These are phyloP conservation scores for Linum tenue DNA, from an alignment of 345 rosid genomes.

Conservation along the genomic window DNA sequence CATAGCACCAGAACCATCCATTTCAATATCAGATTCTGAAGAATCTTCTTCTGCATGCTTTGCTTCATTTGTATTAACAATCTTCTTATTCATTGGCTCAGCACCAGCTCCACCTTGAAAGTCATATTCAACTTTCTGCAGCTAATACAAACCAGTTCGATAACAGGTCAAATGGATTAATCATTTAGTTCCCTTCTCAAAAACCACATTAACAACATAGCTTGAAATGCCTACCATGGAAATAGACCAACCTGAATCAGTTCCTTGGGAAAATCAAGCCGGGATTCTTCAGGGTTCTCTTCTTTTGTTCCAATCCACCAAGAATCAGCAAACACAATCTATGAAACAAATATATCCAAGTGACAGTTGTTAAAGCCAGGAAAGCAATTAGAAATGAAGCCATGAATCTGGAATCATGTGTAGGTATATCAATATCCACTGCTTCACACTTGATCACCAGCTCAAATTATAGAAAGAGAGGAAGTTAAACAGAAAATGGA, in stretches of 20 bases:
- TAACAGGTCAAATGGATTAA: background rate
- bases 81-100: conserved; percentile 24
- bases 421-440: background rate
- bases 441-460: background rate
- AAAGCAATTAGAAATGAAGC: background rate
- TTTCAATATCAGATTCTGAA: conserved; percentile 38
- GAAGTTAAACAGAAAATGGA: background rate
- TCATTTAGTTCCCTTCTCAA: conserved; percentile 1
- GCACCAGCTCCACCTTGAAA: conserved; percentile 74
- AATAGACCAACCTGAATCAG: conserved; percentile 47
- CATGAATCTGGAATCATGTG: background rate
- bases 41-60: conserved; percentile 36
- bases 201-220: conserved; percentile 1
- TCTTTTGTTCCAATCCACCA: conserved; percentile 96
- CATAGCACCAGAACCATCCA: conserved; percentile 41
- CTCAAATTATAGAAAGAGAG: background rate
- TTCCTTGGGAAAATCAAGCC: conserved; percentile 70
- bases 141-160: conserved; percentile 33
- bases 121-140: conserved; percentile 38
- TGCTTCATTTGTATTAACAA: conserved; percentile 23
- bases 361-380: background rate
- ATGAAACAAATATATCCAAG: conserved; percentile 10
- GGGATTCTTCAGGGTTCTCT: conserved; percentile 73
- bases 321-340: conserved; percentile 87
- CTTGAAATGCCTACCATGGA: background rate